Conservation (phyloP, 345 rosid genomes). For the Eucalyptus caleyi region DNA sequence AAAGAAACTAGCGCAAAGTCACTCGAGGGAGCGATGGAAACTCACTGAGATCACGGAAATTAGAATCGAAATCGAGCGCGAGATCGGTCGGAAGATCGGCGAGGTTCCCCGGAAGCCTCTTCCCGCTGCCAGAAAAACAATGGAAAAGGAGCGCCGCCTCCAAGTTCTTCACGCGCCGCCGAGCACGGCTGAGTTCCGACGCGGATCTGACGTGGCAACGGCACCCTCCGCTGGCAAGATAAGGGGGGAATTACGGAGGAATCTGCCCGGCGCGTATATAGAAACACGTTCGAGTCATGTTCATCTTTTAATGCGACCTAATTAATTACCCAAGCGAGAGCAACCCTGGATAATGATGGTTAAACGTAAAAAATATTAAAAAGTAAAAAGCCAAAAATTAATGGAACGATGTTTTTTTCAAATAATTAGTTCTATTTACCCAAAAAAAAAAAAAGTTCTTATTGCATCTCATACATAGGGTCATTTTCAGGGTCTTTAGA, state of each 20-base stretch:
- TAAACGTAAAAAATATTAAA: too few species aligned
- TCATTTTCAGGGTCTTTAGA: too few species aligned
- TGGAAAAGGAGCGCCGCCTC: not conserved
- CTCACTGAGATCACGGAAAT: not conserved
- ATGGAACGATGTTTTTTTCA: too few species aligned
- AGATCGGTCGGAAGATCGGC: not conserved
- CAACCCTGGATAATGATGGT: not conserved
- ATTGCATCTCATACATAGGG: too few species aligned
- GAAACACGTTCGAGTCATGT: not conserved
- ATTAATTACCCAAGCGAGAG: too few species aligned
- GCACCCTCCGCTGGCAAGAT: not conserved
- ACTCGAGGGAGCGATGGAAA: not conserved
- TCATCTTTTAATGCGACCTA: too few species aligned
- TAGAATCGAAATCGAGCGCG: not conserved
- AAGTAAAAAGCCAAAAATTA: too few species aligned
- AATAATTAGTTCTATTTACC: too few species aligned
- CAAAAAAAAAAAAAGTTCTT: too few species aligned
- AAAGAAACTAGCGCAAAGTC: not conserved
- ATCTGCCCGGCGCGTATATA: not conserved
- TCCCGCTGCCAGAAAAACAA: not conserved
- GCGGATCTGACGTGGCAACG: not conserved
- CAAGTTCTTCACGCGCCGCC: not conserved
- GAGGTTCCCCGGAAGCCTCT: not conserved
- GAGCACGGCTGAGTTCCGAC: not conserved
- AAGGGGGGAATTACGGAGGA: not conserved